phyloP scores from a whole-genome alignment of 148 eudicot genomes.

The Hydrangea macrophylla region DNA sequence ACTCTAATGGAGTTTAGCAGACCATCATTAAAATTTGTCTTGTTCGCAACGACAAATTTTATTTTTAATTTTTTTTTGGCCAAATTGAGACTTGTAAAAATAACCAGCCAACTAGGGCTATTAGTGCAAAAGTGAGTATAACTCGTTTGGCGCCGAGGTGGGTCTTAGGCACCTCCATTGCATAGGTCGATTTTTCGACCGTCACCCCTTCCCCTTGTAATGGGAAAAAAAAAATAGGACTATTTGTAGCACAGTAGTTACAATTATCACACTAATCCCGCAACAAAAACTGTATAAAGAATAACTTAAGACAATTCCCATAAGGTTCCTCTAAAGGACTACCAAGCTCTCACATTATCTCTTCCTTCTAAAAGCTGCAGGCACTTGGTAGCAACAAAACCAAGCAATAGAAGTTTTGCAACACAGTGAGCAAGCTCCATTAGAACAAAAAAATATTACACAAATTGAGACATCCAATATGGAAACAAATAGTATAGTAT shows the following conservation, averaged over 20 bases:
- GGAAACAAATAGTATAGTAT: background rate
- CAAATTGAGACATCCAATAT: background rate
- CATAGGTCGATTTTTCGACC: too few species aligned
- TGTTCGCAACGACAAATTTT: background rate
- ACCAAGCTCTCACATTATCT: background rate
- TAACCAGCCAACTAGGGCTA: background rate
- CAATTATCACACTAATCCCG: background rate
- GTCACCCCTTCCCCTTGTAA: too few species aligned
- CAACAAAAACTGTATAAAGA: background rate
- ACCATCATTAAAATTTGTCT: too few species aligned
- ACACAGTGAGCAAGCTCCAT: background rate
- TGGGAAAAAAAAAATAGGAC: too few species aligned
- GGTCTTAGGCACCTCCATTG: too few species aligned
- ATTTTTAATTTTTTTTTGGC: background rate
- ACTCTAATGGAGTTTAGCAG: too few species aligned
- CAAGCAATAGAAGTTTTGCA: background rate
- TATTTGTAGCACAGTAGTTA: background rate
- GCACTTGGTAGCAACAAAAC: background rate
- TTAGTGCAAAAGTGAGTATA: too few species aligned
- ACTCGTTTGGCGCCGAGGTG: too few species aligned
- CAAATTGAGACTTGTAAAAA: background rate
- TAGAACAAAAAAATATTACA: background rate
- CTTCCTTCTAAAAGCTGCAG: background rate
- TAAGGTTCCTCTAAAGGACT: background rate
- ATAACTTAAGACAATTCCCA: background rate